These are phyloP conservation scores for Collybiopsis luxurians DNA, from an alignment of 768 basidiomycete genomes.

Conservation along the genomic window DNA sequence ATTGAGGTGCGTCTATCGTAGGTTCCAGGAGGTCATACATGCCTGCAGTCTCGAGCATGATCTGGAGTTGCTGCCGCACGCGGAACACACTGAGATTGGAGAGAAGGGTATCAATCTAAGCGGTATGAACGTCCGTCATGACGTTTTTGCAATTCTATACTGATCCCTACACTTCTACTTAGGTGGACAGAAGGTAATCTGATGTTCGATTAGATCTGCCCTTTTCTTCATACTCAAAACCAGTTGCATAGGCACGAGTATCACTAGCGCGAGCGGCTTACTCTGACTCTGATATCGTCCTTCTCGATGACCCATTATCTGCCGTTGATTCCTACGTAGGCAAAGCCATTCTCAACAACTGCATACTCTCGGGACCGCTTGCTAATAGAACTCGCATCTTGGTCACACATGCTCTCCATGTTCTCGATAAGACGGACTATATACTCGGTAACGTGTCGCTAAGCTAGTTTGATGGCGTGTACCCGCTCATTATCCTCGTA, in stretches of 20 bases:
- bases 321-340: slow-evolving; percentile 81
- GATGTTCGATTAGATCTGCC: too few relatives aligned
- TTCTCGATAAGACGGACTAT: slow-evolving; percentile 56
- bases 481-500: too few relatives aligned
- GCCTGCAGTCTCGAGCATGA: slow-evolving; percentile 74
- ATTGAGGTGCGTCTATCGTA: slow-evolving; percentile 13
- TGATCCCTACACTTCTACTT: too few relatives aligned
- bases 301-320: slow-evolving; percentile 82
- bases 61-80: slow-evolving; percentile 66
- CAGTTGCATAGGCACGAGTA: slow-evolving; percentile 53
- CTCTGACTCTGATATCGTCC: slow-evolving; percentile 66
- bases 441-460: too few relatives aligned
- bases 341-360: slow-evolving; percentile 60
- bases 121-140: slow-evolving; percentile 29
- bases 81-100: slow-evolving; percentile 70
- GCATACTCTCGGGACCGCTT: slow-evolving; percentile 52
- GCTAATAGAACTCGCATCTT: slow-evolving; percentile 55
- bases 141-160: too few relatives aligned
- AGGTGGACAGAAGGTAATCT: slow-evolving; percentile 15
- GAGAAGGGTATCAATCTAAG: slow-evolving; percentile 76
- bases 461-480: too few relatives aligned
- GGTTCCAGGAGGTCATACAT: slow-evolving; percentile 54
- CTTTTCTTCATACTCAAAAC: background rate
- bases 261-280: slow-evolving; percentile 79
- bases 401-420: slow-evolving; percentile 59